Conservation (phyloP, 495 filamentous ascomycete genomes). For the Massariosphaeria phaeospora region DNA sequence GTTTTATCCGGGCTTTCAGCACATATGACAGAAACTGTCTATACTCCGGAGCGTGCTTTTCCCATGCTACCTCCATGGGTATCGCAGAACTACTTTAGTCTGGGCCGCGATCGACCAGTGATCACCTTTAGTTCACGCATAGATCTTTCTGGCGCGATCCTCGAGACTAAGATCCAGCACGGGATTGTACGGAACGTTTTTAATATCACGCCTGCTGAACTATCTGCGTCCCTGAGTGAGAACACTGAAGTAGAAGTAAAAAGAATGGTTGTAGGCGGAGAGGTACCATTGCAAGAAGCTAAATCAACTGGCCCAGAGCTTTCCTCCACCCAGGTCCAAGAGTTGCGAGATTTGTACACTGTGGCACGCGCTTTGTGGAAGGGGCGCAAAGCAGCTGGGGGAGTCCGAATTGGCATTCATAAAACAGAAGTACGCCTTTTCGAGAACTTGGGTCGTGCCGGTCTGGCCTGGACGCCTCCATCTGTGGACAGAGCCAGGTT, state of each 20-base stretch:
- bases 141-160: slow-evolving; percentile 57
- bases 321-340: background rate
- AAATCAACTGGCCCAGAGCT: background rate
- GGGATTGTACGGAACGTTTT: slow-evolving; percentile 68
- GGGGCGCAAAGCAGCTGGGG: slow-evolving; percentile 29
- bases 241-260: slow-evolving; percentile 25
- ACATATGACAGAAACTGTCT: slow-evolving; percentile 59
- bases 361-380: slow-evolving; percentile 24
- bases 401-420: background rate
- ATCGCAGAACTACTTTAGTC: slow-evolving; percentile 60
- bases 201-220: slow-evolving; percentile 59
- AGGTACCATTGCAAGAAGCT: slow-evolving; percentile 4
- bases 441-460: slow-evolving; percentile 9
- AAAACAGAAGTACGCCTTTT: slow-evolving; percentile 6
- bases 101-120: slow-evolving; percentile 60
- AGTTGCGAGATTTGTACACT: slow-evolving; percentile 26
- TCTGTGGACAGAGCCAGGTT: slow-evolving; percentile 31
- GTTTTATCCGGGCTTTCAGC: slow-evolving; percentile 60
- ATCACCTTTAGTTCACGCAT: slow-evolving; percentile 80
- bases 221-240: slow-evolving; percentile 49
- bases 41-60: slow-evolving; percentile 65
- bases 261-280: slow-evolving; percentile 45
- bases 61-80: slow-evolving; percentile 65
- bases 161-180: slow-evolving; percentile 67
- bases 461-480: slow-evolving; percentile 32